phyloP scores from a whole-genome alignment of 2,329 filamentous ascomycete species.

The Rhinocladiella similis region DNA sequence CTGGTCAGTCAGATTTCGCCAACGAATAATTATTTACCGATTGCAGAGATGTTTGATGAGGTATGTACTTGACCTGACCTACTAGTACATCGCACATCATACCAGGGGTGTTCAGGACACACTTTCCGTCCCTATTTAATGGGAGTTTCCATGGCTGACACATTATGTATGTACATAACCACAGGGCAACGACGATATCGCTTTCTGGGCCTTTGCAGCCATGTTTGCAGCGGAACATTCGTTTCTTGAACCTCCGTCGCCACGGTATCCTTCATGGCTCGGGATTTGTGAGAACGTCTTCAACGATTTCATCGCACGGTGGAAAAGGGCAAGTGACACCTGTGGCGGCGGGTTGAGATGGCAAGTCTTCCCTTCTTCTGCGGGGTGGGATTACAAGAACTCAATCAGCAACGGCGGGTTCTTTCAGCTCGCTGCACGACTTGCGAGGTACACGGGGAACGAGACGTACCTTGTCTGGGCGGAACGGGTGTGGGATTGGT shows the following conservation, averaged over 20 bases:
- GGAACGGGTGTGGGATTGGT: conserved; percentile 59
- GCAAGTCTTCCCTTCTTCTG: conserved; percentile 79
- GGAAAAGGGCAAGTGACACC: conserved; percentile 57
- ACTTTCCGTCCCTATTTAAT: too few relatives aligned
- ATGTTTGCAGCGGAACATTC: conserved; percentile 66
- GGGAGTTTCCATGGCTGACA: too few relatives aligned
- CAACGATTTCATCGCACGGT: conserved; percentile 67
- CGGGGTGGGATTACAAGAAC: conserved; percentile 61
- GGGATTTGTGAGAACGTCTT: conserved; percentile 69
- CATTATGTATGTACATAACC: too few relatives aligned
- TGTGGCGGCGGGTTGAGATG: conserved; percentile 77
- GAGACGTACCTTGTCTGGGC: conserved; percentile 76
- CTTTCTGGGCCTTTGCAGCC: conserved; percentile 67
- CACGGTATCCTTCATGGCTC: conserved; percentile 39
- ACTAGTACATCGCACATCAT: too few relatives aligned
- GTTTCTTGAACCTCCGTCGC: conserved; percentile 57
- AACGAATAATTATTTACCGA: conserved; percentile 60
- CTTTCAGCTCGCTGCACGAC: conserved; percentile 62
- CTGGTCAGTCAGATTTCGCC: conserved; percentile 62
- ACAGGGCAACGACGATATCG: conserved; percentile 66
- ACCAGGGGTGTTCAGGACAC: too few relatives aligned
- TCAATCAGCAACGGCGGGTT: conserved; percentile 57
- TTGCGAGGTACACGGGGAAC: conserved; percentile 77
- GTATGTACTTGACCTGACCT: conserved; percentile 1
- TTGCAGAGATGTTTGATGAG: conserved; percentile 33